A percentile compares a stretch with the other conserved stretches of the same genome.
phyloP scores from a whole-genome alignment of 768 basidiomycete species.

The Amanita brunnescens region DNA sequence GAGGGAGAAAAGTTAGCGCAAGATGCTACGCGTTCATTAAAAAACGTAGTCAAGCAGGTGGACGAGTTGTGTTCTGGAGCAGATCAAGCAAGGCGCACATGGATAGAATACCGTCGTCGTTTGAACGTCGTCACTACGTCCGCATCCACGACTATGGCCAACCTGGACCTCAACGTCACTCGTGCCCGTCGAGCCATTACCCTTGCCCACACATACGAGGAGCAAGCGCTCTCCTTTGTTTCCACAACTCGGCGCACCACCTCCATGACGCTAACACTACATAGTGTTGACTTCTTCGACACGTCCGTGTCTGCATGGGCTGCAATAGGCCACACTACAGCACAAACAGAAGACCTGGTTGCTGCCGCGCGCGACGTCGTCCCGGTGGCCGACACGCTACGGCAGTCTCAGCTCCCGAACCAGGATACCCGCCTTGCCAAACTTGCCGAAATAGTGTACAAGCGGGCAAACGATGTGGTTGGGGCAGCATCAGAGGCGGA shows the following conservation, averaged over 20 bases:
- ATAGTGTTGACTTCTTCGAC: background rate
- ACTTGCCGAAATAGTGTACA: background rate
- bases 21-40: background rate
- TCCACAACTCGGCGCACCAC: background rate
- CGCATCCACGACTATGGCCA: background rate
- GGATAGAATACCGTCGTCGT: background rate
- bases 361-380: background rate
- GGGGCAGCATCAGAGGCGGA: background rate
- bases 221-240: background rate
- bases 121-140: background rate
- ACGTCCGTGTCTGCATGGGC: background rate
- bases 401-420: background rate
- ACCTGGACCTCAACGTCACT: background rate
- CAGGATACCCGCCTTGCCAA: background rate
- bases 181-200: background rate
- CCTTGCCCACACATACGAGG: background rate
- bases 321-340: background rate
- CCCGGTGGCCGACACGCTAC: background rate
- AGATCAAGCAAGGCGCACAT: background rate
- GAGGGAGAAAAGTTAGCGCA: background rate
- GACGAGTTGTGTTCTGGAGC: background rate
- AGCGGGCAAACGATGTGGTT: background rate
- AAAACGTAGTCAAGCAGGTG: background rate
- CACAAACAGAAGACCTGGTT: background rate
- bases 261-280: background rate